Evolutionary conservation across 2,329 filamentous ascomycete species (phyloP), one percentile per base, ranked within the genome.

Genomic region (Xylaria arbuscula): DNA sequence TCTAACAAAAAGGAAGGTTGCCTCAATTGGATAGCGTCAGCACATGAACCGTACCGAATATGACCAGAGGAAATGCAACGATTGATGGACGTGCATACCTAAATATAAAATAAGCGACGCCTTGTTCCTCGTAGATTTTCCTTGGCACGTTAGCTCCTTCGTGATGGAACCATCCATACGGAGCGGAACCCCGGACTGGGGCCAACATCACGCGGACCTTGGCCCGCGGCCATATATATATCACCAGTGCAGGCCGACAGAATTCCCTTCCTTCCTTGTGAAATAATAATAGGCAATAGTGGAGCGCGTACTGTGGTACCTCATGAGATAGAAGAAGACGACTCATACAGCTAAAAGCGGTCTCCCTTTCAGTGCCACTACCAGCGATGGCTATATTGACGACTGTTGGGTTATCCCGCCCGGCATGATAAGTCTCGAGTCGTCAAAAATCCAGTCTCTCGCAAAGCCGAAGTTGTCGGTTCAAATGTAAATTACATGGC

Each of bases 1-100:
- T 48, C 32, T 4, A 13, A 51, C 34, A 64, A 47, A 45, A 28
- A 42, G 55, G 38, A 45, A 57, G 55, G 55, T 57, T 45, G 38
- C 55, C 55, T 57, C 55, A 45, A 10, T 17, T 24, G 8, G n/a
- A n/a, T 6, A 57, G 19, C 55, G 8, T 57, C 55, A 47, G 15
- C 38, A 11, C 45, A 28, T 45, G 28, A n/a, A 45, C 8, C 13
- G 10, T n/a, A 45, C 5, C n/a, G 2, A 36, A 10, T n/a, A 34
- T n/a, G n/a, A 22, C 40, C 40, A 15, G 40, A 17, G 40, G 36
- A 22, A 56, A 40, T 11, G 17, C 34, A 15, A 53, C 24, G 50
- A 53, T 10, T 56, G 11, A 32, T 24, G 2, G 51, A 34, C 28
- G n/a, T 24, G 38, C 9, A 55, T 54, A 11, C 8, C 13, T 38